phyloP scores from a whole-genome alignment of 169 alveolate genomes.

The Hepatocystis sp. region DNA sequence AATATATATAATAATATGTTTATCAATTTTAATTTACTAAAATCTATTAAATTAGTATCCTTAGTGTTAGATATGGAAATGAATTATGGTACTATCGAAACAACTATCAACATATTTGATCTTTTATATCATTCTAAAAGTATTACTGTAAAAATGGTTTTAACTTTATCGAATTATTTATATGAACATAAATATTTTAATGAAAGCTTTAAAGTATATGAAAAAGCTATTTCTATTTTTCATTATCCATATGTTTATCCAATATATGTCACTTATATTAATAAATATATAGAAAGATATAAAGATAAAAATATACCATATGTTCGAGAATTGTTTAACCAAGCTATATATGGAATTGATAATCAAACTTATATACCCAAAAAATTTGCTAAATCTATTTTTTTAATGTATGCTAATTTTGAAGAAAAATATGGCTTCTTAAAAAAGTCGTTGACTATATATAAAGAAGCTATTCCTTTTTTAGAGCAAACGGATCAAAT shows the following conservation, averaged over 20 bases:
- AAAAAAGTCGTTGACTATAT: slow-evolving; percentile 87
- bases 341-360: slow-evolving; percentile 77
- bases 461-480: slow-evolving; percentile 88
- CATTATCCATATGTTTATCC: slow-evolving; percentile 91
- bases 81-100: slow-evolving; percentile 65
- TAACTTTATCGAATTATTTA: slow-evolving; percentile 83
- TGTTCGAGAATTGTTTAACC: slow-evolving; percentile 90
- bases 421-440: slow-evolving; percentile 91
- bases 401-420: slow-evolving; percentile 88
- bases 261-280: slow-evolving; percentile 87
- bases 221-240: slow-evolving; percentile 87
- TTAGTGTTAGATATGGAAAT: slow-evolving; percentile 60
- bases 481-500: slow-evolving; percentile 80
- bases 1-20: no score
- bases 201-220: slow-evolving; percentile 90
- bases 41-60: slow-evolving; percentile 31
- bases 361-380: slow-evolving; percentile 79
- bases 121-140: slow-evolving; percentile 82
- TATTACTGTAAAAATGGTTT: slow-evolving; percentile 81
- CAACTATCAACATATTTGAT: slow-evolving; percentile 30
- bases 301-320: slow-evolving; percentile 88
- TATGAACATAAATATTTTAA: slow-evolving; percentile 85
- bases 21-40: slow-evolving; percentile 12
- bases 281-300: slow-evolving; percentile 85
- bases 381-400: slow-evolving; percentile 83